These are phyloP conservation scores for Ogataea henricii DNA, from an alignment of 805 yeast species.

Conservation along the genomic window DNA sequence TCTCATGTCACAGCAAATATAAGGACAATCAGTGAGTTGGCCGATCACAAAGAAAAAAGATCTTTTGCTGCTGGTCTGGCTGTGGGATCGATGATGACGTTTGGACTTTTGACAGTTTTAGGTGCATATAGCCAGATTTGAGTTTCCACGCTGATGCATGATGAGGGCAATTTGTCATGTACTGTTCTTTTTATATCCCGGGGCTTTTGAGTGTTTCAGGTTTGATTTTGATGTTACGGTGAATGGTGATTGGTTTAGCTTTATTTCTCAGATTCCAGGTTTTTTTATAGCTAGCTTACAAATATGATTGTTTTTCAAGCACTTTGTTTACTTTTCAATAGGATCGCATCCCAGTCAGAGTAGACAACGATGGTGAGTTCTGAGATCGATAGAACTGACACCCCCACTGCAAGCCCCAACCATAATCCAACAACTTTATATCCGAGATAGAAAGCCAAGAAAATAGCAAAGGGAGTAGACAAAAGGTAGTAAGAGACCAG, in stretches of 20 bases:
- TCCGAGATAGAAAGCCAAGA: constrained; percentile 44
- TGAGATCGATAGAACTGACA: constrained; percentile 40
- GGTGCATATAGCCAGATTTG: constrained; percentile 21
- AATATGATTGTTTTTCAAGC: constrained; percentile 10
- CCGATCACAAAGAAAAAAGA: neutral
- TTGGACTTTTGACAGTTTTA: constrained; percentile 30
- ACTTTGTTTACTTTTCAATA: constrained; percentile 34
- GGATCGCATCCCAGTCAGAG: constrained; percentile 57
- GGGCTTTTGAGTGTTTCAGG: neutral
- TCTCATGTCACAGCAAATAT: neutral
- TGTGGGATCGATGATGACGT: constrained; percentile 24
- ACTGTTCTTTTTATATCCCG: neutral
- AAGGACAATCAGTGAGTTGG: neutral
- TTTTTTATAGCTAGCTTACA: neutral
- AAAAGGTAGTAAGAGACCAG: constrained; percentile 47
- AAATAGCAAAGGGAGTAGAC: constrained; percentile 50
- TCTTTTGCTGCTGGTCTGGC: constrained; percentile 22
- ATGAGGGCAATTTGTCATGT: neutral
- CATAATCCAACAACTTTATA: constrained; percentile 49
- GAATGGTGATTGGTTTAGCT: neutral
- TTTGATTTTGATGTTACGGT: neutral
- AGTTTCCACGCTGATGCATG: too few relatives aligned
- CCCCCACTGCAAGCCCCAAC: constrained; percentile 48
- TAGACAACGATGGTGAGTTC: constrained; percentile 44
- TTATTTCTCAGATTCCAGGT: neutral